phyloP scores from a whole-genome alignment of 257 asterid genomes.

The Pogostemon cablin region DNA sequence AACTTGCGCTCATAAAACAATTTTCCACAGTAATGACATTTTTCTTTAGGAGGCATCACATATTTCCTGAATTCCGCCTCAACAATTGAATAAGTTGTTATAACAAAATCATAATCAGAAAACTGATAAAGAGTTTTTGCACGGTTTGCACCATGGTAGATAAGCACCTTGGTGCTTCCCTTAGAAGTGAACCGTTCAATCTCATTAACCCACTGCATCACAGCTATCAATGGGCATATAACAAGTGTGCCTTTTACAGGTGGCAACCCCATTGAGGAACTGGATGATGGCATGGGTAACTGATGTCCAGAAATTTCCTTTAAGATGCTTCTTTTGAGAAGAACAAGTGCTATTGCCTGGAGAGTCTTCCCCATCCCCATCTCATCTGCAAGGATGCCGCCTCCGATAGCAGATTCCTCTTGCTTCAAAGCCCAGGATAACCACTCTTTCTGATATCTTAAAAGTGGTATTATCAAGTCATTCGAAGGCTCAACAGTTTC shows the following conservation, averaged over 20 bases:
- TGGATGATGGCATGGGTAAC: slow-evolving; percentile 45
- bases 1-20: slow-evolving; percentile 51
- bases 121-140: slow-evolving; percentile 56
- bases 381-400: slow-evolving; percentile 98
- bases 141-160: slow-evolving; percentile 88
- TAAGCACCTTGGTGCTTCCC: slow-evolving; percentile 79
- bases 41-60: slow-evolving; percentile 83
- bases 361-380: slow-evolving; percentile 99
- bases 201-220: slow-evolving; percentile 88
- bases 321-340: slow-evolving; percentile 61
- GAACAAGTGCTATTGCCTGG: slow-evolving; percentile 94
- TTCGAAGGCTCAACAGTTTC: slow-evolving; percentile 73
- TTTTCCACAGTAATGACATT: slow-evolving; percentile 81
- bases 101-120: slow-evolving; percentile 79
- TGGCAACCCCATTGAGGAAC: slow-evolving; percentile 55
- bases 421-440: slow-evolving; percentile 91
- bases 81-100: slow-evolving; percentile 86
- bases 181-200: slow-evolving; percentile 77
- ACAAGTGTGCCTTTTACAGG: slow-evolving; percentile 80
- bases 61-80: slow-evolving; percentile 82
- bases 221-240: slow-evolving; percentile 93
- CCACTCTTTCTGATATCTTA: slow-evolving; percentile 96
- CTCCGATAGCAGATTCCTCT: slow-evolving; percentile 75
- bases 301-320: slow-evolving; percentile 42
- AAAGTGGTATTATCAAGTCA: slow-evolving; percentile 72